Evolutionary conservation across 2,329 filamentous ascomycete genomes (phyloP).

Genomic region (Penicillium hesseltinei): DNA sequence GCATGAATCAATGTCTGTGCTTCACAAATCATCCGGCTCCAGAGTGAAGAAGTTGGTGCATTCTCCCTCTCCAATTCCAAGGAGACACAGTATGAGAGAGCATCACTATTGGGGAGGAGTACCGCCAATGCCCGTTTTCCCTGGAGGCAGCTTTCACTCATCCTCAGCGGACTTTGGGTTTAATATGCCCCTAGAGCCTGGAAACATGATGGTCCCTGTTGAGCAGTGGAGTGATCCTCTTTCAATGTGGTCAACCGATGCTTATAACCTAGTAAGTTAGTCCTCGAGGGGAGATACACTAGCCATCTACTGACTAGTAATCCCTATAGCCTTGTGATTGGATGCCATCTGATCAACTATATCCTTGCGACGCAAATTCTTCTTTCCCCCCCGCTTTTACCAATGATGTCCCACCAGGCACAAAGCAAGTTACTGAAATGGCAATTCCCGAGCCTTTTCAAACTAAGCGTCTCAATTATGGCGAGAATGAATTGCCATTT

Average conservation of each 20-base stretch:
- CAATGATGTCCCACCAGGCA: too few relatives aligned
- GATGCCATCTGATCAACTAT: not conserved
- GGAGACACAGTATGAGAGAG: not conserved
- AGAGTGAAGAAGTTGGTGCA: conserved; percentile 11
- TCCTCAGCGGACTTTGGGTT: not conserved
- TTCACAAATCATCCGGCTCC: conserved; percentile 12
- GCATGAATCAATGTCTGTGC: conserved; percentile 8
- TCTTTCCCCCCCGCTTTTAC: not conserved
- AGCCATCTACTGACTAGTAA: not conserved
- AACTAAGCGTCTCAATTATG: not conserved
- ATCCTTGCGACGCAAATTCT: not conserved
- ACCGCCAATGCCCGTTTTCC: not conserved
- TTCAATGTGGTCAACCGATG: not conserved
- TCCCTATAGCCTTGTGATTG: not conserved
- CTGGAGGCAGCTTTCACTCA: not conserved
- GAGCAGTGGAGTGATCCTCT: not conserved
- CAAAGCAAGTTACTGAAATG: not conserved
- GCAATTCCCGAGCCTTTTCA: not conserved
- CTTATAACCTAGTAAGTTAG: not conserved
- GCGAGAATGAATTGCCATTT: not conserved
- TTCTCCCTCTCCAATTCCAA: not conserved
- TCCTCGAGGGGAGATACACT: too few relatives aligned
- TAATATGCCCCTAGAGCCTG: not conserved
- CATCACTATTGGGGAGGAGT: conserved; percentile 6
- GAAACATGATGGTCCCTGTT: not conserved